Evolutionary conservation across 345 rosid species (phyloP), one percentile per base, ranked within the genome.

Genomic region (Clarkia xantiana): DNA sequence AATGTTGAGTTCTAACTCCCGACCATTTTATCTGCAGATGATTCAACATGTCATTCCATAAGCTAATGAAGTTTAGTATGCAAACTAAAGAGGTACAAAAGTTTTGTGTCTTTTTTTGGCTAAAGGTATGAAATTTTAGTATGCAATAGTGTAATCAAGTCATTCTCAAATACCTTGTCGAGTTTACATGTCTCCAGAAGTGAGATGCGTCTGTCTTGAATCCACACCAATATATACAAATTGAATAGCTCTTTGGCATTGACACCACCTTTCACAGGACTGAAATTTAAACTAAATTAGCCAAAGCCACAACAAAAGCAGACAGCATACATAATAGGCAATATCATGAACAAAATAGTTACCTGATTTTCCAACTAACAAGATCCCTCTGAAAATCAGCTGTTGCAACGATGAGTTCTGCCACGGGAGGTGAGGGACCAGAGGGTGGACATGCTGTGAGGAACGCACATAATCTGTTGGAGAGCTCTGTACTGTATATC

Each of bases 341-440:
- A 36, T 20, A 10, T 8, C 17, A 9, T 14, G 40, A 34, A 18
- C 18, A 62, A 46, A 60, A 11, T 53, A 59, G 44, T 44, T 59
- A 84, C 98, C 87, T 75, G 22, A 86, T 76, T 57, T 67, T 73
- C 98, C 96, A 91, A 73, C 70, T 67, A 60, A 79, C 65, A 67
- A 91, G 84, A 62, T 91, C 98, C 61, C 82, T 78, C 66, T 91
- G 94, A 75, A 91, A 91, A 74, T 91, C 98, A 41, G 90, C 79
- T 47, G 96, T 78, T 51, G 96, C 98, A 66, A 86, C 69, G 51
- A 91, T 86, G 54, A 91, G 96, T 67, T 91, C 96, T 40, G 80
- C 82, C 47, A 91, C 96, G 49, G 80, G 81, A 54, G 78, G 77
- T 46, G 94, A 77, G 57, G 98, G 98, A 52, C 98, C 87, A 20